Percentiles rank a stretch among this genome's conserved stretches.
Evolutionary conservation across 148 eudicot genomes (phyloP).

Genomic region (Rhododendron molle): DNA sequence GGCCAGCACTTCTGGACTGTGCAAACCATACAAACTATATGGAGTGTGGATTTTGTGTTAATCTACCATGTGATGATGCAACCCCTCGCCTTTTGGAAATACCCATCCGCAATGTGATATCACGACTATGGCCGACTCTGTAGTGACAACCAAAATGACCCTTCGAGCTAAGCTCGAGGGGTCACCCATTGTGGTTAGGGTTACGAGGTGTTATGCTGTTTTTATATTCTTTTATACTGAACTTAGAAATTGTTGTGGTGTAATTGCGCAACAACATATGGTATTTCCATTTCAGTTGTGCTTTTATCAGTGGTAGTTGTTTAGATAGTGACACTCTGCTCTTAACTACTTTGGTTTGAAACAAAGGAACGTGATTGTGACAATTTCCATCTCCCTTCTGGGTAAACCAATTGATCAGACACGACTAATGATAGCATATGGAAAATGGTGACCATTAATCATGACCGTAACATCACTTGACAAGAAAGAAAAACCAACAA

Average conservation of each 20-base stretch:
- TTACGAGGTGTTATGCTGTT: background rate
- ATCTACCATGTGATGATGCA: too few relatives aligned
- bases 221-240: background rate
- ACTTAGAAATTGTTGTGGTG: background rate
- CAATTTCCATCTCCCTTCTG: background rate
- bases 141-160: background rate
- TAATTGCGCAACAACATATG: background rate
- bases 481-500: background rate
- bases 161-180: background rate
- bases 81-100: too few relatives aligned
- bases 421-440: background rate
- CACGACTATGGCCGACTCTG: background rate
- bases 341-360: slow-evolving; percentile 4
- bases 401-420: background rate
- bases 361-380: background rate
- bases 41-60: background rate
- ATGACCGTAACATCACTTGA: background rate
- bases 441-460: background rate
- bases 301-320: background rate
- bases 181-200: background rate
- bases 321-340: background rate
- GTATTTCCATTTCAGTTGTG: background rate
- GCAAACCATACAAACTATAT: background rate
- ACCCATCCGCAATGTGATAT: background rate
- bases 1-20: background rate